Evolutionary conservation across 345 rosid genomes (phyloP), one percentile per base, ranked within the genome.

Genomic region (Linum trigynum): DNA sequence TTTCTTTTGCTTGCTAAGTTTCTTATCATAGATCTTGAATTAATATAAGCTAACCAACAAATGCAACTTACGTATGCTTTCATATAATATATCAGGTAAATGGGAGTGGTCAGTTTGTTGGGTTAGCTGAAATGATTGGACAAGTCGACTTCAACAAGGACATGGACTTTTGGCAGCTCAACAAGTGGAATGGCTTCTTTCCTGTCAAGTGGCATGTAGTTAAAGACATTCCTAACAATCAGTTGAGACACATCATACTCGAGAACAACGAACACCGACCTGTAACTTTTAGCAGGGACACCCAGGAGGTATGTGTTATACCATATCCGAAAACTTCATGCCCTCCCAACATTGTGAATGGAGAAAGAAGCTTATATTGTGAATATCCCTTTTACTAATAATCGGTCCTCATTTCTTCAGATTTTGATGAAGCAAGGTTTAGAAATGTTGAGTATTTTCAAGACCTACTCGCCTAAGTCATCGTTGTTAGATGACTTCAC

Each of bases 71-170:
- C n/a, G 3, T 3, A 57, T 37, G 14, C 36, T 10, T 53, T 23
- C 39, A 15, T 11, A 5, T 39, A 16, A 41, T 5, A 9, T 50
- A 14, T 70, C 77, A 88, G 96, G 96, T 88, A 62, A 88, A 88
- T 73, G 86, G 86, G 66, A 88, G 96, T 75, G 90, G 92, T 56
- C 92, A 88, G 63, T 88, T 86, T 77, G 90, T 88, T 67, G 96
- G 96, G 16, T 55, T 84, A 58, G 96, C 96, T 43, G 90, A 88
- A 81, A 88, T 88, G 92, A 74, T 80, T 55, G 92, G 92, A 63
- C 73, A 70, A 59, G 88, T 88, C 16, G 92, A 88, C 79, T 84
- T 84, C 64, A 69, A 83, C 37, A 86, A 83, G 71, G 90, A 88
- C 68, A 80, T 88, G 82, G 86, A 80, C 71, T 88, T 88, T 72